Evolutionary conservation across 371 early-diverging fungal species (phyloP).

Genomic region (Furculomyces boomerangus): DNA sequence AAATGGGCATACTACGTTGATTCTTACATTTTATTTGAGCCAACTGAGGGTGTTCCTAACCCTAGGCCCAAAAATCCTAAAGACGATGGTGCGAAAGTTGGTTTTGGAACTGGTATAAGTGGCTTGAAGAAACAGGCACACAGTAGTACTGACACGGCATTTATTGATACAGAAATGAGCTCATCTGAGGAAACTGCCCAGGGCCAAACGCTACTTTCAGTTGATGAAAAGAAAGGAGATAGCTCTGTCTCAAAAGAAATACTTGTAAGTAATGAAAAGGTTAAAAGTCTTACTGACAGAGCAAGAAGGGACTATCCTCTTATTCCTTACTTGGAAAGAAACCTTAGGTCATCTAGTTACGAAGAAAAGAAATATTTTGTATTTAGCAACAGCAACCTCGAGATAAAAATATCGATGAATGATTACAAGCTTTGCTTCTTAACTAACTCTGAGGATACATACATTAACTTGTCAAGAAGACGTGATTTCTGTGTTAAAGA

Average conservation of each 20-base stretch:
- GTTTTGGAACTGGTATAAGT: no score
- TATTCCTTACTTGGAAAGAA: neutral
- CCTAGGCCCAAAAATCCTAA: conserved; percentile 6
- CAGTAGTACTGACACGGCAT: no score
- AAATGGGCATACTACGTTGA: conserved; percentile 86
- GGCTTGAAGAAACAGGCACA: no score
- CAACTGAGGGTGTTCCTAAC: conserved; percentile 49
- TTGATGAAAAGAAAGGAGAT: no score
- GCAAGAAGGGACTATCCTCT: neutral
- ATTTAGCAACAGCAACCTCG: conserved; percentile 22
- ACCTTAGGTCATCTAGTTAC: neutral
- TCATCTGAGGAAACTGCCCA: no score
- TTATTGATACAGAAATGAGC: no score
- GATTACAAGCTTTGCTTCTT: conserved; percentile 75
- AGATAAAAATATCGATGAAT: conserved; percentile 78
- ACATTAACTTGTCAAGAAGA: conserved; percentile 18
- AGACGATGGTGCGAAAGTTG: no score
- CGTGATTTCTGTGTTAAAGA: neutral
- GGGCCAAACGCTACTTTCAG: no score
- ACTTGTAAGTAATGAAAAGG: no score
- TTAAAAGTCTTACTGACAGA: no score
- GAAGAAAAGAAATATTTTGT: neutral
- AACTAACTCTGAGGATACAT: conserved; percentile 51
- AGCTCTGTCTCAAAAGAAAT: no score
- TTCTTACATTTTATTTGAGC: conserved; percentile 60